Evolutionary conservation across 331 rosid genomes (phyloP), one percentile per base, ranked within the genome.

Genomic region (Acacia pycnantha): DNA sequence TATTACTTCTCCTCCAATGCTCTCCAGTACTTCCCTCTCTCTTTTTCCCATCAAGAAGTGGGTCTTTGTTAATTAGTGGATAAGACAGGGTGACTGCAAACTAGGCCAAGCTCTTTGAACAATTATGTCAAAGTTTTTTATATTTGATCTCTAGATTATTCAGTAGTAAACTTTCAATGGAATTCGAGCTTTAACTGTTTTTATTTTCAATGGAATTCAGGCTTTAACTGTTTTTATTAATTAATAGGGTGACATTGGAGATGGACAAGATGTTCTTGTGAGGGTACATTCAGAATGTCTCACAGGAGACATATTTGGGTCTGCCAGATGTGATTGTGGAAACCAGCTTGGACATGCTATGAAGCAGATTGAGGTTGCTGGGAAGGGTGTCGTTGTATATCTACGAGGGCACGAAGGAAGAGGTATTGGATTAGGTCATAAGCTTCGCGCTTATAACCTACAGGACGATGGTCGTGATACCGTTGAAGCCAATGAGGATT

Each of bases 311-410:
- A 93, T 95, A 87, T 93, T 95, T 73, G 95, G 97, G 33, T 93
- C 98, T n/a, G 97, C 95, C 58, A 90, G 98, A 76, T 93, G 98
- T 65, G 98, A 95, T 85, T 95, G 98, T 76, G 98, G 98, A 46
- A 89, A 80, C 77, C 98, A 95, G 86, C 86, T 95, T 67, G 91
- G 93, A 58, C 85, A 89, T 77, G 97, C 97, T 50, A 95, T 95
- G 98, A 85, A 88, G 75, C 97, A 93, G 82, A 95, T 95, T 72
- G 98, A 95, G 87, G 93, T 93, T 14, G 93, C 95, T 73, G 97
- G 98, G 22, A 89, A 92, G 85, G 98, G 98, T 69, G 93, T 95
- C 2, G 74, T 95, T 81, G 88, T 95, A 37, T 95, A 93, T 85
- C 97, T 95, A 70, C 97, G 98, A 11, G 97, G 98, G 15, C 97